Conservation (phyloP, 805 yeast genomes). For the Saccharomycopsis sp. region DNA sequence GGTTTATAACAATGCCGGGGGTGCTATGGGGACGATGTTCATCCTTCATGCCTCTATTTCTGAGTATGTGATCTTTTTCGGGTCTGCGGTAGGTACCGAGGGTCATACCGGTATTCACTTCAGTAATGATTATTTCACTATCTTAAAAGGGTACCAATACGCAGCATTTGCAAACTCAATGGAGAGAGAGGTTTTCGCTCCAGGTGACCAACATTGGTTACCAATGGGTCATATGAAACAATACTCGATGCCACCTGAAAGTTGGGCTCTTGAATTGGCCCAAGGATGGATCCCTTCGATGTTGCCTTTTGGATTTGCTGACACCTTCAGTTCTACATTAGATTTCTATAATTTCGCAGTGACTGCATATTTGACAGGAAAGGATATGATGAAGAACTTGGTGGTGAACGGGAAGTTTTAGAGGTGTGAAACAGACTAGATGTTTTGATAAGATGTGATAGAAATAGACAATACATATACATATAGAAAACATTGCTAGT, state of each 20-base stretch:
- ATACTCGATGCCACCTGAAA: slow-evolving; percentile 74
- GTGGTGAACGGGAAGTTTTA: slow-evolving; percentile 58
- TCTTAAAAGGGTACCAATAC: slow-evolving; percentile 68
- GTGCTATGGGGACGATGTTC: slow-evolving; percentile 97
- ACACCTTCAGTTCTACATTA: slow-evolving; percentile 70
- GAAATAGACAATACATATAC: not conserved
- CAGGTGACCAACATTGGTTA: slow-evolving; percentile 86
- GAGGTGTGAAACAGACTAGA: not conserved
- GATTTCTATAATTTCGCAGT: slow-evolving; percentile 63
- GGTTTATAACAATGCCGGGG: slow-evolving; percentile 97
- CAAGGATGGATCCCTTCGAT: slow-evolving; percentile 99
- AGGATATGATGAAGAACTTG: slow-evolving; percentile 68
- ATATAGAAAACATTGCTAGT: too few relatives aligned
- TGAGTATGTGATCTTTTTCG: slow-evolving; percentile 90
- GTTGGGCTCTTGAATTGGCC: slow-evolving; percentile 89
- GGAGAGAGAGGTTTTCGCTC: slow-evolving; percentile 62
- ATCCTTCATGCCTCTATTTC: slow-evolving; percentile 90
- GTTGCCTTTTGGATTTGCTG: slow-evolving; percentile 93
- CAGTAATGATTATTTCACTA: slow-evolving; percentile 96
- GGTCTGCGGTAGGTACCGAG: slow-evolving; percentile 89
- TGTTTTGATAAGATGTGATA: not conserved
- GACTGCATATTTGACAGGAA: slow-evolving; percentile 71
- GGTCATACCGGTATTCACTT: slow-evolving; percentile 95
- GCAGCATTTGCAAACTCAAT: slow-evolving; percentile 66
- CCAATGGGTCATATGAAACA: slow-evolving; percentile 71